Evolutionary conservation across 2,329 filamentous ascomycete genomes (phyloP).

Genomic region (Samsoniella hepiali): DNA sequence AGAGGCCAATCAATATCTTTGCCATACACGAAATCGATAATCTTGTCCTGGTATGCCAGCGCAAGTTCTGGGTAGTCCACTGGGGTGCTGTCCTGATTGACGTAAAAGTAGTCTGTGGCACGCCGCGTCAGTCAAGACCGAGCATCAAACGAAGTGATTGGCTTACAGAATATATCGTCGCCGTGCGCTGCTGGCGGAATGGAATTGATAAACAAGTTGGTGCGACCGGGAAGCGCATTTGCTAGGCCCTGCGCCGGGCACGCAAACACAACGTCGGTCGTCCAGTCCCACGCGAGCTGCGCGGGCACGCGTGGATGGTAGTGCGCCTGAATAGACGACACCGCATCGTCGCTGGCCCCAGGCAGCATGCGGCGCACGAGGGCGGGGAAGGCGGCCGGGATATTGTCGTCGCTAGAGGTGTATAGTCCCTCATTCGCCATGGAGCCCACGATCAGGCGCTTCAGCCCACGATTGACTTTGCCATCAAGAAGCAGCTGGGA

Average conservation of each 20-base stretch:
- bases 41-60: conserved; percentile 19
- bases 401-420: conserved; percentile 18
- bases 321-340: conserved; percentile 16
- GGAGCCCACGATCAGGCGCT: conserved; percentile 20
- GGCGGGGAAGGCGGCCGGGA: conserved; percentile 19
- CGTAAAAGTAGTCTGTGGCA: conserved; percentile 20
- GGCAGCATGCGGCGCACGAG: conserved; percentile 21
- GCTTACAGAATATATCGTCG: conserved; percentile 21
- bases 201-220: conserved; percentile 21
- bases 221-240: conserved; percentile 15
- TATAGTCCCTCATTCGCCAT: conserved; percentile 21
- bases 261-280: conserved; percentile 24
- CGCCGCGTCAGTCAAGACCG: neutral
- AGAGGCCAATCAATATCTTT: conserved; percentile 20
- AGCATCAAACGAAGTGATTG: neutral
- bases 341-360: conserved; percentile 17
- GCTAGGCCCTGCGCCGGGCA: conserved; percentile 24
- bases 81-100: conserved; percentile 14
- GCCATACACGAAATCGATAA: conserved; percentile 22
- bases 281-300: conserved; percentile 26
- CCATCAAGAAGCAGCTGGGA: conserved; percentile 16
- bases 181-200: conserved; percentile 20
- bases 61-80: conserved; percentile 18
- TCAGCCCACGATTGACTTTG: conserved; percentile 13
- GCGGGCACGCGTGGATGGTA: conserved; percentile 18